A percentile compares a stretch with the other conserved stretches of the same genome.
phyloP scores from a whole-genome alignment of 495 filamentous ascomycete species.

The Daldinia bambusicola region DNA sequence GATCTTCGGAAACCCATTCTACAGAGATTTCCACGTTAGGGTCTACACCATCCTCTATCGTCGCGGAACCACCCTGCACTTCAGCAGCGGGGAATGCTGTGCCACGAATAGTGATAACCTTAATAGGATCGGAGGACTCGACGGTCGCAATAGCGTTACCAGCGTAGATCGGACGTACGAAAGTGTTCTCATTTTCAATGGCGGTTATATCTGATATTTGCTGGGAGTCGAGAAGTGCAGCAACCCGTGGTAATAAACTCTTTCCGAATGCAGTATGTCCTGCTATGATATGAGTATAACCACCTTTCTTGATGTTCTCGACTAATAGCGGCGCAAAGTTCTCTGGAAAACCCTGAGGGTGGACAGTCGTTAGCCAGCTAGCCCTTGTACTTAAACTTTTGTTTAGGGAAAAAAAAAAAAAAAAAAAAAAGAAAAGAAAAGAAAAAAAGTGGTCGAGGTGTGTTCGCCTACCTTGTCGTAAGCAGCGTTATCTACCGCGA shows the following conservation, averaged over 20 bases:
- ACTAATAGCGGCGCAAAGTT: constrained; percentile 93
- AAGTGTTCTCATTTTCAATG: constrained; percentile 91
- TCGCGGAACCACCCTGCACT: constrained; percentile 62
- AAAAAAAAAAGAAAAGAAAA: no score
- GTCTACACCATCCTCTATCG: constrained; percentile 73
- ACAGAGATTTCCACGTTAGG: constrained; percentile 75
- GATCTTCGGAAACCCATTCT: constrained; percentile 94
- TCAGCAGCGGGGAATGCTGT: constrained; percentile 82
- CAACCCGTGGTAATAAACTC: constrained; percentile 91
- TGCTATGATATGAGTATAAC: constrained; percentile 88
- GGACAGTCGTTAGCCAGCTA: constrained; percentile 11
- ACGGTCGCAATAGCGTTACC: constrained; percentile 98
- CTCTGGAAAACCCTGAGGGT: constrained; percentile 83
- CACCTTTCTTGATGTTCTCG: constrained; percentile 94
- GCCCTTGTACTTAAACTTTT: neutral
- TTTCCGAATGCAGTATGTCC: constrained; percentile 97
- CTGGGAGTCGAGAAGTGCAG: constrained; percentile 91
- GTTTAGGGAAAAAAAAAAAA: no score
- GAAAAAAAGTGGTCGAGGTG: no score
- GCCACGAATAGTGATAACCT: constrained; percentile 90
- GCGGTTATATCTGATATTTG: constrained; percentile 91
- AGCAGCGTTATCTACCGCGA: constrained; percentile 85
- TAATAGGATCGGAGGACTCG: constrained; percentile 85
- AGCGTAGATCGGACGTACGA: constrained; percentile 96
- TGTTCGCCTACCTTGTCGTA: constrained; percentile 81